Evolutionary conservation across 1,284 basidiomycete genomes (phyloP).

Genomic region (Melampsora occidentalis): DNA sequence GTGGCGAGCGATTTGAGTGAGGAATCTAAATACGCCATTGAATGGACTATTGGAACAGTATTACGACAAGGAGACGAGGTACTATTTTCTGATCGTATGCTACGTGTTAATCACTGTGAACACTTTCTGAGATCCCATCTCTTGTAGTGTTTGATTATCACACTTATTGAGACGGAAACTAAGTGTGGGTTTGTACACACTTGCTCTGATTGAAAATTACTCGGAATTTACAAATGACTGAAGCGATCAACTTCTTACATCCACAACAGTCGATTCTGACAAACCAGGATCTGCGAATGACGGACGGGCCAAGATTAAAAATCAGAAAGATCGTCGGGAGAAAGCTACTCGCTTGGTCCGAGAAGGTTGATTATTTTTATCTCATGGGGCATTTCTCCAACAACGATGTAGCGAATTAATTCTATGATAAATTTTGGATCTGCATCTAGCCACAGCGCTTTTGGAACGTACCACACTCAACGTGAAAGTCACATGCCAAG

Average conservation of each 20-base stretch:
- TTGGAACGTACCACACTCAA: constrained; percentile 35
- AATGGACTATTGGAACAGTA: constrained; percentile 43
- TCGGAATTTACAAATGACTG: neutral
- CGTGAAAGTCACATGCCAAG: constrained; percentile 37
- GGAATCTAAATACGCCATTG: constrained; percentile 39
- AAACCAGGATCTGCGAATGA: constrained; percentile 11
- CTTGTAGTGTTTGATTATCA: constrained; percentile 33
- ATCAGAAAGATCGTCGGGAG: constrained; percentile 41
- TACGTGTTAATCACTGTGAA: too few relatives aligned
- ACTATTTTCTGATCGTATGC: neutral
- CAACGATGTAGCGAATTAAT: neutral
- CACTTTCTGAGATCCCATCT: neutral
- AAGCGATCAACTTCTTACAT: neutral
- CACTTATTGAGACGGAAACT: constrained; percentile 40
- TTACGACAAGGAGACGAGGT: constrained; percentile 41
- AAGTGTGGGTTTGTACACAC: constrained; percentile 8
- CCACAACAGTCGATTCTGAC: constrained; percentile 25
- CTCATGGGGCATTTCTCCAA: too few relatives aligned
- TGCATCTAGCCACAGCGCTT: constrained; percentile 19
- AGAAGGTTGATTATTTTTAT: constrained; percentile 13
- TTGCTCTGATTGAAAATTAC: neutral
- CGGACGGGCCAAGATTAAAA: constrained; percentile 22
- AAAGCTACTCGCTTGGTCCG: constrained; percentile 32
- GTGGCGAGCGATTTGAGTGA: constrained; percentile 42
- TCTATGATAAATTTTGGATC: neutral